These are phyloP conservation scores for Cryphonectria japonica DNA, from an alignment of 2,329 filamentous ascomycete genomes.

Conservation along the genomic window DNA sequence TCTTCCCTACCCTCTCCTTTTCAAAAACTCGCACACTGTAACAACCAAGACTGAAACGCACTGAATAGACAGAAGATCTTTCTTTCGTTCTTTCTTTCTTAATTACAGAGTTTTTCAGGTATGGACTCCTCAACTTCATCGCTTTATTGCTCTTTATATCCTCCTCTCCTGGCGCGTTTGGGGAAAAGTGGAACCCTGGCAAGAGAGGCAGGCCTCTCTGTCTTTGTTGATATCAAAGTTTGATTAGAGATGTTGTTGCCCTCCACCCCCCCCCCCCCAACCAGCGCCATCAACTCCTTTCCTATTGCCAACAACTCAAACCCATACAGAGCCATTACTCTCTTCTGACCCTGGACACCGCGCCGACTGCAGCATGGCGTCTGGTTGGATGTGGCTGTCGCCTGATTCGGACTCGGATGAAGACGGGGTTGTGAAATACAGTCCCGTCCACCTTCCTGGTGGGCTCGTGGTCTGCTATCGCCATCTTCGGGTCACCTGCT, in stretches of 20 bases:
- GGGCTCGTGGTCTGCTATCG: slow-evolving; percentile 10
- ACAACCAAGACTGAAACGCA: neutral
- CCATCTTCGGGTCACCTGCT: neutral
- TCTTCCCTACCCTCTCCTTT: neutral
- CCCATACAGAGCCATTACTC: neutral
- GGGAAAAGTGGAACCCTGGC: neutral
- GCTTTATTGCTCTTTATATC: neutral
- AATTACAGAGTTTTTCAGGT: no score
- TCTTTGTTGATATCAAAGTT: neutral
- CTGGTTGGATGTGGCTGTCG: neutral
- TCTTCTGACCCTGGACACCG: neutral
- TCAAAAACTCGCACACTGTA: no score
- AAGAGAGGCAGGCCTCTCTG: neutral
- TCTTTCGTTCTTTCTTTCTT: neutral
- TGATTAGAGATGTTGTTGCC: neutral
- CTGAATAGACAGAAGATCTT: neutral
- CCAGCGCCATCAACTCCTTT: neutral
- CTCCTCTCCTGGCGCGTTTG: neutral
- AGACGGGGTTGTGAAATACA: neutral
- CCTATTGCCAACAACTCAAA: neutral
- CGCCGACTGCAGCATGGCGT: neutral
- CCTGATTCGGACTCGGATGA: slow-evolving; percentile 6
- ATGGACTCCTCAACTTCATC: neutral
- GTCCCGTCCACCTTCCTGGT: neutral
- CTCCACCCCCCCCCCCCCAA: no score